Evolutionary conservation across 192 early-diverging fungal species (phyloP).

Genomic region (Phlyctochytrium planicorne): DNA sequence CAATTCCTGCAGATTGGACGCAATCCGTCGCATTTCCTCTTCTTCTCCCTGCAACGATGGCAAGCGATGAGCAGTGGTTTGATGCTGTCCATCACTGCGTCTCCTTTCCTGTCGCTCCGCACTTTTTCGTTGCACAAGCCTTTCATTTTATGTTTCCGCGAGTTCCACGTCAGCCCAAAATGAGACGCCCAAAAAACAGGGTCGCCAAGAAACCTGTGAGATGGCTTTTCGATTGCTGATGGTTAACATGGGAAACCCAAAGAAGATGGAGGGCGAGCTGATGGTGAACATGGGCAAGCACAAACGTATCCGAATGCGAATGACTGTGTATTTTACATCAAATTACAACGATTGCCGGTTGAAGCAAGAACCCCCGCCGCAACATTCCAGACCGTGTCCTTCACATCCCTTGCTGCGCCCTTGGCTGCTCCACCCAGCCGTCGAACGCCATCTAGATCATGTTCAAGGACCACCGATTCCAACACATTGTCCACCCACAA

Average conservation of each 20-base stretch:
- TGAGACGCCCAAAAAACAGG: too few relatives aligned
- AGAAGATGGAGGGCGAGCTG: too few relatives aligned
- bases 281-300: too few relatives aligned
- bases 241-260: too few relatives aligned
- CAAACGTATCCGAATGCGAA: too few relatives aligned
- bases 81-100: not conserved
- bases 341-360: not conserved
- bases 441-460: not conserved
- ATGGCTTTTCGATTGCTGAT: too few relatives aligned
- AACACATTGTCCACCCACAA: not conserved
- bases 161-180: too few relatives aligned
- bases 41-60: constrained; percentile 28
- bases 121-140: too few relatives aligned
- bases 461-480: not conserved
- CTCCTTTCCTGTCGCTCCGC: too few relatives aligned
- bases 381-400: not conserved
- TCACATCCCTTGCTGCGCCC: not conserved
- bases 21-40: constrained; percentile 41
- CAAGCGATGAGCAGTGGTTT: not conserved
- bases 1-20: constrained; percentile 39
- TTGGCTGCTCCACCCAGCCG: not conserved
- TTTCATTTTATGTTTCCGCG: too few relatives aligned
- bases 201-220: too few relatives aligned
- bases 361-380: not conserved
- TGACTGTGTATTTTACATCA: too few relatives aligned